Evolutionary conservation across 345 rosid genomes (phyloP), one percentile per base, ranked within the genome.

Genomic region (Eucalyptus curtisii): DNA sequence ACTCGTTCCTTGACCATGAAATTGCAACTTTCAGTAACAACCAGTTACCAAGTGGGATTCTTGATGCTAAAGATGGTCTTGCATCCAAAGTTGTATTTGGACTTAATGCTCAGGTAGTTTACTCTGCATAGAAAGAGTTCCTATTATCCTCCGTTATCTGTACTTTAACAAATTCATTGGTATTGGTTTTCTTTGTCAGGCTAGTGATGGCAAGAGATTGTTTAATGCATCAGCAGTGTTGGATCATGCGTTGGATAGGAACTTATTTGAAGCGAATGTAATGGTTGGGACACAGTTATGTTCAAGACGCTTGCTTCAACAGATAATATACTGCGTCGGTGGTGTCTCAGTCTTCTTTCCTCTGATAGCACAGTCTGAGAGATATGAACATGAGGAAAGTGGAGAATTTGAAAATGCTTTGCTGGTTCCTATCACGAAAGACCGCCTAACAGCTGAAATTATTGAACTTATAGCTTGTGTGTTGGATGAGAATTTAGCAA

Each of bases 321-420:
- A 96, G 91, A 97, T 96, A 90, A 95, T 97, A 90, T 97, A 97
- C 91, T 97, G 99, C 89, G 99, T 96, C 57, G 99, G 99, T 88
- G 99, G 99, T 87, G 95, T 97, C 55, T 96, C 99, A 49, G 99
- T 97, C 88, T 97, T 97, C 92, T 97, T 97, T 89, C 99, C 99
- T 71, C 95, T 97, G 71, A 96, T 96, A 87, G 93, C 96, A 49
- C 97, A 96, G 88, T 96, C 95, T 89, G 99, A 96, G 89, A 93
- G 95, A 92, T 97, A 94, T 92, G 96, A 95, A 90, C 92, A 92
- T 90, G 95, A 94, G 86, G 94, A 92, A 92, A 90, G 82, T 91
- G 92, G 91, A 89, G 88, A 89, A 71, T 89, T 81, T 90, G 99
- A 93, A 79, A 93, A 90, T 81, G 61, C 91, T 86, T 91, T 94